These are phyloP conservation scores for Yarrowia porcina DNA, from an alignment of 805 yeast species.

Conservation along the genomic window DNA sequence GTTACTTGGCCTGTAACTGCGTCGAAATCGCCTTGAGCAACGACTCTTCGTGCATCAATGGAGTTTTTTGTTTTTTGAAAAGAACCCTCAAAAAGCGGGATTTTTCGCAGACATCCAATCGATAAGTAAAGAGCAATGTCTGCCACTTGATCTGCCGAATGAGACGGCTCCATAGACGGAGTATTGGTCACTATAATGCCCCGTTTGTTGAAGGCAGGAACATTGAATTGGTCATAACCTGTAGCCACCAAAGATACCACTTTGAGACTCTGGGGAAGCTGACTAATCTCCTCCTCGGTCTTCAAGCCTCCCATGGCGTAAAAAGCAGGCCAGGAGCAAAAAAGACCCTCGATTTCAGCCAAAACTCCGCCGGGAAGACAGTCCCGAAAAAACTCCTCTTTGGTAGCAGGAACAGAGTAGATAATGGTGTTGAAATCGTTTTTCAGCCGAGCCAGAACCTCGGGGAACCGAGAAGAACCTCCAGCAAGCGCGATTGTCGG, in stretches of 20 bases:
- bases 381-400: conserved; percentile 43
- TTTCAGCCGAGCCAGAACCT: not conserved
- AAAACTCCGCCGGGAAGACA: conserved; percentile 39
- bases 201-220: conserved; percentile 42
- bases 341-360: conserved; percentile 50
- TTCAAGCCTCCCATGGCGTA: conserved; percentile 31
- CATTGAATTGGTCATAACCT: conserved; percentile 56
- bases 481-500: not conserved
- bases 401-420: conserved; percentile 28
- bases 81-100: conserved; percentile 46
- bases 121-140: conserved; percentile 63
- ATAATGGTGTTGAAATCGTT: conserved; percentile 24
- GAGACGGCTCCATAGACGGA: conserved; percentile 31
- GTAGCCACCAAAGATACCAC: conserved; percentile 57
- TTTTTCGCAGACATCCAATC: conserved; percentile 58
- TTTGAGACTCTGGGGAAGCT: conserved; percentile 48
- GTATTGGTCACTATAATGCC: conserved; percentile 60
- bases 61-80: conserved; percentile 47
- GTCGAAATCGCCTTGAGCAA: conserved; percentile 27
- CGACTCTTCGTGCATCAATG: conserved; percentile 43
- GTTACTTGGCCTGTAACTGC: conserved; percentile 19
- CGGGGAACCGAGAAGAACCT: not conserved
- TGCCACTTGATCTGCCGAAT: conserved; percentile 67
- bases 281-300: conserved; percentile 40
- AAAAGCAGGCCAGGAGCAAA: conserved; percentile 55